Evolutionary conservation across 441 rosid genomes (phyloP).

Genomic region (Brassica hybrid): DNA sequence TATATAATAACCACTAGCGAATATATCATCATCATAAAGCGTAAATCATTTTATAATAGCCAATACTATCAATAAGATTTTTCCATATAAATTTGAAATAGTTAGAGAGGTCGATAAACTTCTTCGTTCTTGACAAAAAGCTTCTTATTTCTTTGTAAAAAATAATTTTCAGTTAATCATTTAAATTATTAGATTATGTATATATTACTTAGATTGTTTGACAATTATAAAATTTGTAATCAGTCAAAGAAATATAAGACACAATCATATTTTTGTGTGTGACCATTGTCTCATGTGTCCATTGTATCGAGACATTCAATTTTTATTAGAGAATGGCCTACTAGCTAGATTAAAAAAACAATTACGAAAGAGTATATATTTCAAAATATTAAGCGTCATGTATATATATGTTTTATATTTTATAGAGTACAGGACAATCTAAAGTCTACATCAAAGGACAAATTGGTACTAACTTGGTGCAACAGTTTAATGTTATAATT

Average conservation of each 20-base stretch:
- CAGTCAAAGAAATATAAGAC: no score
- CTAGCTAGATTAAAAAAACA: not conserved
- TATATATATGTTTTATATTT: not conserved
- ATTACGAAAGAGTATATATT: not conserved
- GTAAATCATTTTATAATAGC: not conserved
- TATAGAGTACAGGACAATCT: slow-evolving; percentile 3
- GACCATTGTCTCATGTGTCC: not conserved
- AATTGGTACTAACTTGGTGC: slow-evolving; percentile 4
- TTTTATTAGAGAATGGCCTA: not conserved
- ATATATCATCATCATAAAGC: not conserved
- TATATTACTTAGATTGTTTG: not conserved
- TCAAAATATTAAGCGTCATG: not conserved
- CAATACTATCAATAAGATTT: not conserved
- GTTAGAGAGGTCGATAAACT: not conserved
- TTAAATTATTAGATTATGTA: not conserved
- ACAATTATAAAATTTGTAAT: no score
- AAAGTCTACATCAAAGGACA: not conserved
- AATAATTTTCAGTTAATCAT: not conserved
- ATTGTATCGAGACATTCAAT: not conserved
- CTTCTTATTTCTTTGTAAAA: not conserved
- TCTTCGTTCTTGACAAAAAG: not conserved
- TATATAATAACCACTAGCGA: not conserved
- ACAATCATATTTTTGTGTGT: no score
- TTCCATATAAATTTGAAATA: not conserved
- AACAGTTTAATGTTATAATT: not conserved